Conservation (phyloP, 768 basidiomycete species). For the Suillus subluteus region DNA sequence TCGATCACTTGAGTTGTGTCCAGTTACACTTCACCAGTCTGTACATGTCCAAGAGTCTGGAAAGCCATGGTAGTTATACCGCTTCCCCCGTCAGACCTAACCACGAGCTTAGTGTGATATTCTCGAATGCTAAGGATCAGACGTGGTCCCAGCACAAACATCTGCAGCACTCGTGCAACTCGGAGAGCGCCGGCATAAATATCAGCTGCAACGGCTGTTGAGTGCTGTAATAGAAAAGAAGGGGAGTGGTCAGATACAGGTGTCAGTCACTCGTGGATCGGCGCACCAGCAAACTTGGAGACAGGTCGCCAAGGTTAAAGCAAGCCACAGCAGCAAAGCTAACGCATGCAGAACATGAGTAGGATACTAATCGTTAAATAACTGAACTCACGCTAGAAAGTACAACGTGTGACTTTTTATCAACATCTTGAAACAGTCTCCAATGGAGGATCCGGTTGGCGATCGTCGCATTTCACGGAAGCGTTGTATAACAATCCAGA, state of each 20-base stretch:
- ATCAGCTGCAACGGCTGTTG: not conserved
- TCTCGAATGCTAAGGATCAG: not conserved
- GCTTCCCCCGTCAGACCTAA: not conserved
- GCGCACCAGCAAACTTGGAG: not conserved
- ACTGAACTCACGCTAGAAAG: not conserved
- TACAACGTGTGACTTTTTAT: not conserved
- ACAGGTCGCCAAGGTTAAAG: not conserved
- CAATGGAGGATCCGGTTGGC: not conserved
- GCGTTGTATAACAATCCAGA: not conserved
- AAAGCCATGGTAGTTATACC: not conserved
- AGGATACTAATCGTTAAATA: not conserved
- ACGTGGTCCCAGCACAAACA: conserved; percentile 1
- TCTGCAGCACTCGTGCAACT: not conserved
- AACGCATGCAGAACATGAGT: not conserved
- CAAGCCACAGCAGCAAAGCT: not conserved
- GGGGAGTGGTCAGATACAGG: not conserved
- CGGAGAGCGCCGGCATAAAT: not conserved
- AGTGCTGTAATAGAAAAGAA: not conserved
- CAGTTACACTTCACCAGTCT: not conserved
- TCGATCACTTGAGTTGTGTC: not conserved
- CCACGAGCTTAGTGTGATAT: not conserved
- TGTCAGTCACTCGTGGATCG: not conserved
- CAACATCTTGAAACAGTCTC: not conserved
- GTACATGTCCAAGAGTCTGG: not conserved
- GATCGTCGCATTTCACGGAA: not conserved